phyloP scores from a whole-genome alignment of 2,329 filamentous ascomycete genomes.

The Scopulariopsis brevicaulis region DNA sequence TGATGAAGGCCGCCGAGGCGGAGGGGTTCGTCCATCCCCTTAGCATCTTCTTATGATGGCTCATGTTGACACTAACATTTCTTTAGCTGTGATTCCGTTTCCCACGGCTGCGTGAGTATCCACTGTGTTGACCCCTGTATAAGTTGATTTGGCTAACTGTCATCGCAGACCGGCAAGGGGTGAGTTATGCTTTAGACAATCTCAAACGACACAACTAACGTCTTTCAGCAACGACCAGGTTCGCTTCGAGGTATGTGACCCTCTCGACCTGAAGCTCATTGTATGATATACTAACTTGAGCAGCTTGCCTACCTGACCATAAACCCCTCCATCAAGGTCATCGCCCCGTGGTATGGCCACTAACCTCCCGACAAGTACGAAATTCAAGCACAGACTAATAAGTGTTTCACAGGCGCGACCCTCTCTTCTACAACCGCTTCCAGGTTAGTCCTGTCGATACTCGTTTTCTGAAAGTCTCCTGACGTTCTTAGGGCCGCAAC shows the following conservation, averaged over 20 bases:
- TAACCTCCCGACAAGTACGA: conserved; percentile 43
- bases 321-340: conserved; percentile 56
- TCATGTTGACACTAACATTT: conserved; percentile 13
- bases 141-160: background rate
- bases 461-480: background rate
- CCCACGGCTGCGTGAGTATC: conserved; percentile 30
- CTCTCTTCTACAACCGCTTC: conserved; percentile 2
- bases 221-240: background rate
- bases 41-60: too few species aligned
- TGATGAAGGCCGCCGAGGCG: conserved; percentile 29
- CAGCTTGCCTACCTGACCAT: conserved; percentile 28
- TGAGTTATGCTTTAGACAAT: conserved; percentile 7
- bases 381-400: background rate
- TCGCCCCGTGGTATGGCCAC: conserved; percentile 68
- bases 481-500: conserved; percentile 39
- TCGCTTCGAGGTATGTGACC: conserved; percentile 5
- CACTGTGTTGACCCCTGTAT: background rate
- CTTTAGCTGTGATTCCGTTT: conserved; percentile 19
- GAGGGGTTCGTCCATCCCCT: background rate
- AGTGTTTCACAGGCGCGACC: background rate
- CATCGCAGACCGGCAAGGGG: conserved; percentile 45
- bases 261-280: background rate
- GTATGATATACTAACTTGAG: background rate
- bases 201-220: background rate
- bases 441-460: background rate